Evolutionary conservation across 768 basidiomycete species (phyloP).

Genomic region (Rossbeevera mucosa): DNA sequence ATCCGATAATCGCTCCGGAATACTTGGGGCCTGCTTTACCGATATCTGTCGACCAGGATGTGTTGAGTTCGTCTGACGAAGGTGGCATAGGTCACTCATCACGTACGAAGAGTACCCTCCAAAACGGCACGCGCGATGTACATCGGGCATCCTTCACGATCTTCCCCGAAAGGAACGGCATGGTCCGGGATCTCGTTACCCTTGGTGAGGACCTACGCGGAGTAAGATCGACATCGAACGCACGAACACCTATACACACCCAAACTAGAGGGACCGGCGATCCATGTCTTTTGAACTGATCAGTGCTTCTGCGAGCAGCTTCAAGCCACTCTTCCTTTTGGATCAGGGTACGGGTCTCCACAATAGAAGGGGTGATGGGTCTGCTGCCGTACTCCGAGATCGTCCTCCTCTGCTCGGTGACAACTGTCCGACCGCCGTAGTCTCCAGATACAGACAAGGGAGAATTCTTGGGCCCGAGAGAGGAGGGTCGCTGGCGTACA

Average conservation of each 20-base stretch:
- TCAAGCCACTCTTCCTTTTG: conserved; percentile 28
- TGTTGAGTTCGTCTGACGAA: background rate
- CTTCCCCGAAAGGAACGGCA: conserved; percentile 32
- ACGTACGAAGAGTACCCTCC: conserved; percentile 29
- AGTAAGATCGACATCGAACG: background rate
- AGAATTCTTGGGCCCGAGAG: conserved; percentile 1
- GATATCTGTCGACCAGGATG: conserved; percentile 25
- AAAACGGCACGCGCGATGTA: conserved; percentile 31
- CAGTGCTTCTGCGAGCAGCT: conserved; percentile 27
- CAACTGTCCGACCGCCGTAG: background rate
- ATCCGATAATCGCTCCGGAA: conserved; percentile 31
- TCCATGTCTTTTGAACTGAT: conserved; percentile 25
- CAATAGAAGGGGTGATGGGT: conserved; percentile 8
- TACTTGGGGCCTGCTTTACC: conserved; percentile 32
- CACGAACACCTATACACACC: conserved; percentile 10
- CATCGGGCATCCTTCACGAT: conserved; percentile 23
- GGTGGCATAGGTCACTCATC: background rate
- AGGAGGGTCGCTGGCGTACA: conserved; percentile 1
- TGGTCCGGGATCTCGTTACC: conserved; percentile 30
- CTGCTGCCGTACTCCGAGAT: conserved; percentile 13
- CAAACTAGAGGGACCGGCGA: conserved; percentile 30
- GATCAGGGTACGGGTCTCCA: conserved; percentile 12
- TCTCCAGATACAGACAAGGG: conserved; percentile 12
- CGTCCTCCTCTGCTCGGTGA: conserved; percentile 15
- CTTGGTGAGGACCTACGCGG: conserved; percentile 25